A percentile compares a stretch with the other conserved stretches of the same genome.
Conservation (phyloP, 2,329 filamentous ascomycete species). For the Knoxdaviesia capensis region DNA sequence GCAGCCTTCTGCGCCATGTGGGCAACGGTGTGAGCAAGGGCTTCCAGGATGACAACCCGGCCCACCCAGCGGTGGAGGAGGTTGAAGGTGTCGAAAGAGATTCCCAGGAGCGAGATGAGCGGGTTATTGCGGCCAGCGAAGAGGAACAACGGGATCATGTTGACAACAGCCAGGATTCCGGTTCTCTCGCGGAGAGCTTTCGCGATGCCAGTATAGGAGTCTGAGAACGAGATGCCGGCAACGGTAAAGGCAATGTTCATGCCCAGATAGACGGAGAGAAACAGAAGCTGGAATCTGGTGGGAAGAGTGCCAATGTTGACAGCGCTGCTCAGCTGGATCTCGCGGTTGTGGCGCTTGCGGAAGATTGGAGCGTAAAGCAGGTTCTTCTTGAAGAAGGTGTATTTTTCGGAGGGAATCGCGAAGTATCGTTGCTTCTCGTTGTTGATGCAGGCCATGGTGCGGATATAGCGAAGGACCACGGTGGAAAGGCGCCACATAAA, state of each 20-base stretch:
- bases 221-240: constrained; percentile 38
- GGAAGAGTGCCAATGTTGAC: constrained; percentile 42
- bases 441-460: constrained; percentile 54
- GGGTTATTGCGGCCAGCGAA: constrained; percentile 88
- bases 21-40: constrained; percentile 41
- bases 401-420: constrained; percentile 2
- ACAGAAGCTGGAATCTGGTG: constrained; percentile 38
- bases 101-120: constrained; percentile 57
- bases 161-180: constrained; percentile 66
- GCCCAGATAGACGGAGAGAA: constrained; percentile 34
- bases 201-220: constrained; percentile 27
- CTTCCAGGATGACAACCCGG: constrained; percentile 49
- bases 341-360: constrained; percentile 46
- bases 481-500: constrained; percentile 46
- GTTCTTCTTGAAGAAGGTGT: constrained; percentile 5
- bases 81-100: constrained; percentile 96
- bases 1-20: constrained; percentile 4
- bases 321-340: constrained; percentile 40
- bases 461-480: constrained; percentile 44
- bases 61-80: constrained; percentile 53
- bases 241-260: constrained; percentile 51
- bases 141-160: constrained; percentile 68
- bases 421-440: constrained; percentile 71
- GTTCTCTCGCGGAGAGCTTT: constrained; percentile 63
- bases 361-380: constrained; percentile 40